These are phyloP conservation scores for Sideroxylon spinosum DNA, from an alignment of 179 eudicot species.

Conservation along the genomic window DNA sequence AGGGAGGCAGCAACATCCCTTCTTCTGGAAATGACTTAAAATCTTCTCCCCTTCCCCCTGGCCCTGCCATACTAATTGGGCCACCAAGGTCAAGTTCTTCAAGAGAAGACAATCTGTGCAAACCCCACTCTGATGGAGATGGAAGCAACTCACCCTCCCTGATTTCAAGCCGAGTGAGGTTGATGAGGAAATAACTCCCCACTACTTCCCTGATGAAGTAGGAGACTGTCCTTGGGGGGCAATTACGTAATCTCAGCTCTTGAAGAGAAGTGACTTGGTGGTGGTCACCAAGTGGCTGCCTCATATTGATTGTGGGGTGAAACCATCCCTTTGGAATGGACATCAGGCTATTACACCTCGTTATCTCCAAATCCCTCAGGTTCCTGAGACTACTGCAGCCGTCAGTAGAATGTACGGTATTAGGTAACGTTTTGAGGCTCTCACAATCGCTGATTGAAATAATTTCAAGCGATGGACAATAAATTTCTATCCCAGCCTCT, in stretches of 20 bases:
- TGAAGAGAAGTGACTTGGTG: not conserved
- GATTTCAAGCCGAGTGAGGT: not conserved
- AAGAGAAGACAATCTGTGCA: not conserved
- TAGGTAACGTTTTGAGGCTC: not conserved
- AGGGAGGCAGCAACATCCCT: not conserved
- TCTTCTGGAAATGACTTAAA: not conserved
- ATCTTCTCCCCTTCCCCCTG: not conserved
- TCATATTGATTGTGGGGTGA: not conserved
- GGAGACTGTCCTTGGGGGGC: not conserved
- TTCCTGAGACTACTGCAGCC: not conserved
- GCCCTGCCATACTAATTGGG: not conserved
- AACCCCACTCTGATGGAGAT: not conserved
- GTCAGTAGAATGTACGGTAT: not conserved
- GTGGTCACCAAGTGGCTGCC: not conserved
- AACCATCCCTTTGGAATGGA: constrained; percentile 12
- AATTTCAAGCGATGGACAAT: constrained; percentile 6
- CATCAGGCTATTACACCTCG: not conserved
- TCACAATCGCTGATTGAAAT: not conserved
- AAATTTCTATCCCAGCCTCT: not conserved
- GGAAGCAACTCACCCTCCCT: not conserved
- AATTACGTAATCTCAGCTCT: not conserved
- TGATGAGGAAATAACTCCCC: not conserved
- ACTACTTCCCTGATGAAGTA: not conserved
- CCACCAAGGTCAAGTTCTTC: not conserved
- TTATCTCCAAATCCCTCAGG: not conserved